Evolutionary conservation across 768 basidiomycete species (phyloP), one percentile per base, ranked within the genome.

Genomic region (Amanita subjunquillea): DNA sequence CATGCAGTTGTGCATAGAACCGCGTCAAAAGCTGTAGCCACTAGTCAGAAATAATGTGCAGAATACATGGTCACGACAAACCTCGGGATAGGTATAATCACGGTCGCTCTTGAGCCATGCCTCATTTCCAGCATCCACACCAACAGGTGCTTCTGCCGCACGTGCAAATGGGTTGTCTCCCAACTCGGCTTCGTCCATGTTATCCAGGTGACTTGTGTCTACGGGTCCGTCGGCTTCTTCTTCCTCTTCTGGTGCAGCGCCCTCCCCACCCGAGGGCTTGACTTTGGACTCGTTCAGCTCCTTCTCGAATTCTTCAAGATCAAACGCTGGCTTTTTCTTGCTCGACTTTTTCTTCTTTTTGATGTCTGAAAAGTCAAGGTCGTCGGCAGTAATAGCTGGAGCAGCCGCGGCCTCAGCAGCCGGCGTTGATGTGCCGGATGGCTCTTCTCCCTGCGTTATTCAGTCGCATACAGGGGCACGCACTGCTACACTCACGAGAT

Each of bases 41-140:
- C 49, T 20, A 47, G 49, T 60, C 50, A 55, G 39, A 4, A 53
- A 36, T 37, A 34, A 59, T n/a, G 48, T 13, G 40, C 25, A 7
- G 38, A 47, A 8, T 45, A 41, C 36, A 32, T 47, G 20, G 27
- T 58, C 38, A 6, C n/a, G 9, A 59, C 77, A 45, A 37, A 88
- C 93, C 78, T 99, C 95, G 50, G 79, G 80, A 65, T 98, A 99
- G n/a, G 83, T 87, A 65, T 97, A 96, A 68, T 98, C 95, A 41
- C 95, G 80, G 67, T 97, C 94, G 57, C 83, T 89, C 63, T 80
- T 80, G 23, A 96, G 76, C 95, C 95, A 99, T 42, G 90, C 79
- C 62, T 92, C 91, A 29, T 74, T 85, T 6, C 87, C 89, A 20
- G 79, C 77, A 58, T 91, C 88, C 1, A 87, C 71, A 25, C 76